Evolutionary conservation across 1,139 yeast species (phyloP).

Genomic region (Zygoascus hellenicus): DNA sequence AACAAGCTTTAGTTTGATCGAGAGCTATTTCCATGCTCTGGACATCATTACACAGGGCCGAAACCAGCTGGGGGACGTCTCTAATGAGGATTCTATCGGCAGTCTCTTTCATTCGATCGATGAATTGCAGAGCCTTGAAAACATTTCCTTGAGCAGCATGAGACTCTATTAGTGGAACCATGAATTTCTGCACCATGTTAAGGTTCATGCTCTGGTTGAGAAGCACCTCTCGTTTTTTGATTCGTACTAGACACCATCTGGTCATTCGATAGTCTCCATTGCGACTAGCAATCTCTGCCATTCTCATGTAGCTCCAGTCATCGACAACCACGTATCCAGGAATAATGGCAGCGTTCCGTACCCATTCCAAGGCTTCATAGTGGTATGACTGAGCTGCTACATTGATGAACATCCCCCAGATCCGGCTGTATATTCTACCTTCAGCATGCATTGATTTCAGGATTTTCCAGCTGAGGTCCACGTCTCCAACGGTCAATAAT

Average conservation of each 20-base stretch:
- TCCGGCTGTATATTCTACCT: conserved; percentile 27
- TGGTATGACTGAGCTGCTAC: conserved; percentile 23
- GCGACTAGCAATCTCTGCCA: conserved; percentile 27
- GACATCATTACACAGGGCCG: conserved; percentile 12
- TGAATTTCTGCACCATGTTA: conserved; percentile 16
- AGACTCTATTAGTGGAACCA: conserved; percentile 26
- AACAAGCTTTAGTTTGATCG: conserved; percentile 40
- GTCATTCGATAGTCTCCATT: conserved; percentile 26
- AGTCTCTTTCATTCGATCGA: conserved; percentile 22
- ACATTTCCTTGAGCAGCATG: conserved; percentile 21
- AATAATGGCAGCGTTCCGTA: conserved; percentile 26
- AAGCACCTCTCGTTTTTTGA: conserved; percentile 13
- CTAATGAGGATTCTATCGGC: conserved; percentile 18
- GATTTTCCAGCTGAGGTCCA: conserved; percentile 28
- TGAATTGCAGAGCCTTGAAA: conserved; percentile 15
- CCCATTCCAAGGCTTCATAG: conserved; percentile 28
- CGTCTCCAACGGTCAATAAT: conserved; percentile 25
- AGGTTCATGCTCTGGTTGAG: conserved; percentile 11
- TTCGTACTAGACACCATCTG: conserved; percentile 29
- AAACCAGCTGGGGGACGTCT: conserved; percentile 22
- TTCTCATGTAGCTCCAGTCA: conserved; percentile 26
- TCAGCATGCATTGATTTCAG: conserved; percentile 22
- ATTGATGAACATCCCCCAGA: conserved; percentile 33
- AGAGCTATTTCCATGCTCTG: conserved; percentile 57
- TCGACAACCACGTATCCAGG: conserved; percentile 31